Base-by-base conservation (phyloP, 2,329 filamentous ascomycete species). In the Sclerotinia nivalis region DNA sequence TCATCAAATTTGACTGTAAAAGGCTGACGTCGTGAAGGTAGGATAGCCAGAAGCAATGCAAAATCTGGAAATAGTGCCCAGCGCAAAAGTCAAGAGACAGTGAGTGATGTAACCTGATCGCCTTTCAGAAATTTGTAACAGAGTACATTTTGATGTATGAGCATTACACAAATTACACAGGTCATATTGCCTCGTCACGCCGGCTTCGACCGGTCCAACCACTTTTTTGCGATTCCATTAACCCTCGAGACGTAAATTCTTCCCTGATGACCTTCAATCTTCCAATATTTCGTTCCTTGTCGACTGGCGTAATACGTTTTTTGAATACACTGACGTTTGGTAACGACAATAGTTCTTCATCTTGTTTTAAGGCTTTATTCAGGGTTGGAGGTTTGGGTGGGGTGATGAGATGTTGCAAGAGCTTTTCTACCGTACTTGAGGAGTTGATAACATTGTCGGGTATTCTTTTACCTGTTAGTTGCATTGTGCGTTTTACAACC, bases 401-500 rank as follows among this genome's bases (percentile, higher is more conserved):
- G 72, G 82, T 84, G 71, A 83, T 77, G 2, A 90, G 80, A 59
- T 86, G 80, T 37, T 82, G 81, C 55, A 92, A 80, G 66, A 92
- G 79, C 40, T 84, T 79, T 69, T 83, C 82, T 50, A 88, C 83
- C 12, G 84, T 89, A 66, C 80, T 80, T 71, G 88, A 83, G 58
- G 83, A 82, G 64, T 83, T 81, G 71, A 96, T 85, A 74, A 86
- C 85, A 60, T 87, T 83, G 80, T 97, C 95, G 22, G 91, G 84
- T 73, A 97, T 84, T 71, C 88, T 86, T 72, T 89, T 87, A 71
- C 93, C 92, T n/a, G 91, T 94, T 71, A 97, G 84, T 79, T 96
- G 91, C 79, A 91, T 88, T 72, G 93, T 83, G 71, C 93, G 90
- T 82, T 97, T 97, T 76, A 89, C 83, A 73, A 96, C 85, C 94